Base-by-base conservation (phyloP, 306 rosid species). In the Ormosia emarginata region DNA sequence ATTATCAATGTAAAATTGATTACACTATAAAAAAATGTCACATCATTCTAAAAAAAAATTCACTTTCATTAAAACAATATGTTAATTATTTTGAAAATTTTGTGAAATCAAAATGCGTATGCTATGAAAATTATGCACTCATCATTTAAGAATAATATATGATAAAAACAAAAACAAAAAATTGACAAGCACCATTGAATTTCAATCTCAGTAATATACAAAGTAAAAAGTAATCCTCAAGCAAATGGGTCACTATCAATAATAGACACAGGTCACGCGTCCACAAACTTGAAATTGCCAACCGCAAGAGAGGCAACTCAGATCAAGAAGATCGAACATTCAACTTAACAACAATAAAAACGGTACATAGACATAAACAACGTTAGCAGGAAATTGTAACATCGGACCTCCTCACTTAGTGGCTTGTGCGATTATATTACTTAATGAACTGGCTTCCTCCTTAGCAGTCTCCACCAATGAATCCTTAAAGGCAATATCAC, bases 401-500 rank as follows among this genome's bases (percentile, higher is more conserved):
- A 64, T 29, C 8, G 9, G 18, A 12, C 18, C 11, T 64, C 79
- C 57, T 86, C 82, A 87, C 66, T 87, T 87, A 1, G 90, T 84
- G 82, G 97, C 97, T 86, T 94, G 96, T 8, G 96, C 94, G 10
- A 94, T 92, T 73, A 94, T 92, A 67, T 91, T 93, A 78, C 97
- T 93, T 47, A 94, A 36, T 12, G 97, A 94, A 83, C 94, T 87
- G 37, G 94, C 97, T 81, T 94, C 93, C 85, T 94, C 97, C 83
- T 92, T 92, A 12, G 98, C 98, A 58, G 93, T 90, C 86, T 94
- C 97, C 90, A 92, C 98, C 90, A 94, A 63, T 44, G 98, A 90
- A 90, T 94, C 98, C 98, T 92, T 74, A 81, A 88, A 74, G 57
- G 11, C 34, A 11, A 58, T 46, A 15, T 58, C 13, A 18, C 58